These are phyloP conservation scores for Solidago caesia DNA, from an alignment of 129 eudicot species.

Conservation along the genomic window DNA sequence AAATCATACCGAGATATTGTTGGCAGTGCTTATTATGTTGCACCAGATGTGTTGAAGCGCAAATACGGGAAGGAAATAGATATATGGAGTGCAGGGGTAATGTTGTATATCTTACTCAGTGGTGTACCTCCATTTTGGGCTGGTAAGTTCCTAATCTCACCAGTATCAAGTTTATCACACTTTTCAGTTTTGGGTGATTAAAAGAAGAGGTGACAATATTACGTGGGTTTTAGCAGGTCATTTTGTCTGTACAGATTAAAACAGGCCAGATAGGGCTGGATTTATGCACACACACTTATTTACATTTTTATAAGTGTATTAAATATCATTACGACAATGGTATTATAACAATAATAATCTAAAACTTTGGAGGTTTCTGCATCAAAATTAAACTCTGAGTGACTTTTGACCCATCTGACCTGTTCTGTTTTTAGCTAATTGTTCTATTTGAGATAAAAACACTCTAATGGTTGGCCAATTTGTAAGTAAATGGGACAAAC, in stretches of 20 bases:
- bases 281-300: too few species aligned
- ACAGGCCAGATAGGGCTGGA: too few species aligned
- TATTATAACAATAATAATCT: neutral
- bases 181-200: neutral
- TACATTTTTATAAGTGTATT: too few species aligned
- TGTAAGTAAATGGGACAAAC: neutral
- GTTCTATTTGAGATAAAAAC: neutral
- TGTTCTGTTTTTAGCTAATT: neutral
- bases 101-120: conserved; percentile 81
- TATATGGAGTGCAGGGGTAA: conserved; percentile 95
- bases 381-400: neutral
- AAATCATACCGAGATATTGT: conserved; percentile 80
- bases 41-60: conserved; percentile 85
- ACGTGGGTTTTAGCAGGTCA: too few species aligned
- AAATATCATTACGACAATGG: neutral
- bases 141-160: conserved; percentile 42
- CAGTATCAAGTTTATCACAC: neutral
- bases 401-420: neutral
- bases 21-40: conserved; percentile 94
- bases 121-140: conserved; percentile 99
- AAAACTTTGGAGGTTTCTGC: conserved; percentile 1
- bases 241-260: too few species aligned
- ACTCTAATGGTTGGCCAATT: neutral
- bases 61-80: conserved; percentile 88
- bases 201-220: neutral